These are phyloP conservation scores for Coemansia sp. DNA, from an alignment of 192 early-diverging fungal genomes.

Conservation along the genomic window DNA sequence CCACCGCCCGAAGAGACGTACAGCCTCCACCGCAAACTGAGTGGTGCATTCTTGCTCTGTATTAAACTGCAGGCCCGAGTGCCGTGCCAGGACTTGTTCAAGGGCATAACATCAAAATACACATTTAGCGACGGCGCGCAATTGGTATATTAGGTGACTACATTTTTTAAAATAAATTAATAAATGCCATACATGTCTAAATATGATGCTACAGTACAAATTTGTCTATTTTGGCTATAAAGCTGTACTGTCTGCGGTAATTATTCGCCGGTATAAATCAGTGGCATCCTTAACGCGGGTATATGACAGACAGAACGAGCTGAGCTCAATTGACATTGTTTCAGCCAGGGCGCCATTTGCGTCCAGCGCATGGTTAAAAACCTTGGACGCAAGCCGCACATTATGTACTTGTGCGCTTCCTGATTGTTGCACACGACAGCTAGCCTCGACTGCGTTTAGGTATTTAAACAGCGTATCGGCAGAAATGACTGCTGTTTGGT, in stretches of 20 bases:
- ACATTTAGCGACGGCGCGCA: slow-evolving; percentile 34
- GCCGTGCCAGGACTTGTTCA: slow-evolving; percentile 46
- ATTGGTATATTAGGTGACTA: slow-evolving; percentile 10
- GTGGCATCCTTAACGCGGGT: slow-evolving; percentile 41
- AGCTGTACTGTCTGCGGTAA: background rate
- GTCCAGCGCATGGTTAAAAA: slow-evolving; percentile 27
- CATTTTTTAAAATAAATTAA: background rate
- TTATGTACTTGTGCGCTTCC: slow-evolving; percentile 22
- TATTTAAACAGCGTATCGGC: slow-evolving; percentile 32
- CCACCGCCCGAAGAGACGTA: slow-evolving; percentile 99
- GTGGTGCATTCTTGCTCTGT: slow-evolving; percentile 89
- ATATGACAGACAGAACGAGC: slow-evolving; percentile 47
- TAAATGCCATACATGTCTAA: too few relatives aligned
- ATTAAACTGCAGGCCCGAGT: slow-evolving; percentile 71
- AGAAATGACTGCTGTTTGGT: slow-evolving; percentile 7
- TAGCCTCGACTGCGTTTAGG: slow-evolving; percentile 46
- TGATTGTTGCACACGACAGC: slow-evolving; percentile 24
- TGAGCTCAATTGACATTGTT: slow-evolving; percentile 37
- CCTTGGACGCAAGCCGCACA: slow-evolving; percentile 31
- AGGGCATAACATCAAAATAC: slow-evolving; percentile 34
- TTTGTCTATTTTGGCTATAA: background rate
- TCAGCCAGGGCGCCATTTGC: slow-evolving; percentile 21
- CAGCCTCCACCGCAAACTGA: slow-evolving; percentile 90
- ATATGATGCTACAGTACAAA: background rate
- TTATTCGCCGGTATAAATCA: slow-evolving; percentile 36